Conservation (phyloP, 2,329 filamentous ascomycete genomes). For the Penicillium sp. region DNA sequence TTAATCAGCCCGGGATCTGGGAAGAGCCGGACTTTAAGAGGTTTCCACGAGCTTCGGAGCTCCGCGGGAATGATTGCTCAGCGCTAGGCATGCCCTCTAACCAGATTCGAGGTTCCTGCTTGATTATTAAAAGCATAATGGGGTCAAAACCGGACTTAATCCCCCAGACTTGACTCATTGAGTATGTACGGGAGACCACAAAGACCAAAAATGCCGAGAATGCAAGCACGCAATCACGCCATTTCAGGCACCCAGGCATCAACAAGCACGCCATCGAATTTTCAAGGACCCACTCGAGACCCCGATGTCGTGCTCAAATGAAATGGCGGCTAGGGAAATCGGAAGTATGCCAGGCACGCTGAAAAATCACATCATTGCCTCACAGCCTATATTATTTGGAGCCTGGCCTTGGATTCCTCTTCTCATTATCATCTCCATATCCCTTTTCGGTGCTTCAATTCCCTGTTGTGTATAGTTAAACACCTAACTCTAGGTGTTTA, state of each 20-base stretch:
- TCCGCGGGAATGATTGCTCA: neutral
- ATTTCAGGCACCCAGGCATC: neutral
- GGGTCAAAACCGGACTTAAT: neutral
- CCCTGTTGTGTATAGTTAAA: neutral
- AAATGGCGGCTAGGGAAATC: neutral
- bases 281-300: neutral
- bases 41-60: neutral
- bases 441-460: neutral
- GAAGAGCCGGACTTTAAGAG: neutral
- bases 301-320: neutral
- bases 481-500: neutral
- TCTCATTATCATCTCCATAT: neutral
- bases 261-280: slow-evolving; percentile 1
- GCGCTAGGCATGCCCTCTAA: neutral
- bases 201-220: neutral
- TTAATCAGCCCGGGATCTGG: neutral
- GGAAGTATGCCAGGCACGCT: neutral
- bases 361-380: slow-evolving; percentile 1
- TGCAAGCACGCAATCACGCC: neutral
- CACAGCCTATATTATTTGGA: neutral
- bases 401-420: neutral
- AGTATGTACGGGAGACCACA: neutral
- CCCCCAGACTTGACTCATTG: neutral
- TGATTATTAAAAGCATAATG: neutral
- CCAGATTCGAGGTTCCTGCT: neutral